A percentile compares a stretch with the other conserved stretches of the same genome.
phyloP scores from a whole-genome alignment of 371 early-diverging fungal genomes.

The Gilbertella persicaria region DNA sequence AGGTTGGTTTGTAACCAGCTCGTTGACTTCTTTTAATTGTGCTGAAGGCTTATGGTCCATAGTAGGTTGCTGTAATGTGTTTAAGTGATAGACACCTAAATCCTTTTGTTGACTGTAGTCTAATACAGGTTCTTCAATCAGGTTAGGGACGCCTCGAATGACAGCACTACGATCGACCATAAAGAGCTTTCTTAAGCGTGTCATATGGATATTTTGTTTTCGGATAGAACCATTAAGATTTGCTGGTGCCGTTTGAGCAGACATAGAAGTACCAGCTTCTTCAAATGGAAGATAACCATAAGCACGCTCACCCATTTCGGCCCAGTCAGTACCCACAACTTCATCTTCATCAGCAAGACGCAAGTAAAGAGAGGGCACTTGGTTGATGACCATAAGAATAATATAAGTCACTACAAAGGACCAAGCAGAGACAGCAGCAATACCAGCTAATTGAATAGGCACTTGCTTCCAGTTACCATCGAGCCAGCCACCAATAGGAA shows the following conservation, averaged over 20 bases:
- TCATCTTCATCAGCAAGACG: conserved; percentile 64
- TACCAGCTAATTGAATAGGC: conserved; percentile 61
- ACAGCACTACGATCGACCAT: conserved; percentile 27
- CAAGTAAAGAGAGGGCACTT: conserved; percentile 53
- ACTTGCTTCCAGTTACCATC: conserved; percentile 69
- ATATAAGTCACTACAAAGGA: conserved; percentile 63
- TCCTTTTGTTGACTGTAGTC: conserved; percentile 42
- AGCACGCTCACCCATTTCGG: conserved; percentile 73
- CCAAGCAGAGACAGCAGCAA: conserved; percentile 60
- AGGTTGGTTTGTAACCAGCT: neutral
- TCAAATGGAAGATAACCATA: conserved; percentile 56
- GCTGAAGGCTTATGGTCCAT: no score
- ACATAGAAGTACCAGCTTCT: conserved; percentile 22
- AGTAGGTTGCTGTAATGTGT: neutral
- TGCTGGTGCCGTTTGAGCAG: conserved; percentile 11
- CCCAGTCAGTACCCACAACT: conserved; percentile 59
- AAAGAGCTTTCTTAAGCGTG: conserved; percentile 20
- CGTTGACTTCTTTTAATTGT: no score
- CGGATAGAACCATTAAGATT: neutral
- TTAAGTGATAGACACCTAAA: conserved; percentile 13
- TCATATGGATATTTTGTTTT: conserved; percentile 13
- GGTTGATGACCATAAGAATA: conserved; percentile 52
- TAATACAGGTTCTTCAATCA: conserved; percentile 45
- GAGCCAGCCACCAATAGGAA: conserved; percentile 66
- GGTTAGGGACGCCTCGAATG: conserved; percentile 36